Percentiles rank a stretch among this genome's conserved stretches.
These are phyloP conservation scores for Chlamydomonas asymmetrica DNA, from an alignment of 139 green algal species.

Conservation along the genomic window DNA sequence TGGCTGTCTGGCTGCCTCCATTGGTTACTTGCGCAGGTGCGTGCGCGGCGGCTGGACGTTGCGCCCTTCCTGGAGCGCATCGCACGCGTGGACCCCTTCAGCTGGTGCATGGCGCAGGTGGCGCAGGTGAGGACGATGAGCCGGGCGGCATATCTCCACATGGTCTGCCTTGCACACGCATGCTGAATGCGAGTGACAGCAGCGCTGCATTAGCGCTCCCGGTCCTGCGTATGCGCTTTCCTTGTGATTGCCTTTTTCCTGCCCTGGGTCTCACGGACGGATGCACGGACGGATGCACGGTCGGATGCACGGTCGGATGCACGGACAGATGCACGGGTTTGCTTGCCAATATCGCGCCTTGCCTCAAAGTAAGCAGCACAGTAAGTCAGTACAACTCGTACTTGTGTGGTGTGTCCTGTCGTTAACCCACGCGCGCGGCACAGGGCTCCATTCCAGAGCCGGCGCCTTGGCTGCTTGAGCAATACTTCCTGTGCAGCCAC, in stretches of 20 bases:
- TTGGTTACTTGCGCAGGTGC: too few relatives aligned
- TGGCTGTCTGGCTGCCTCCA: too few relatives aligned
- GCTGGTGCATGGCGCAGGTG: constrained; percentile 16
- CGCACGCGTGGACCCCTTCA: constrained; percentile 17
- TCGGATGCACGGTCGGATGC: background rate
- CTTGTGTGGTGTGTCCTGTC: background rate
- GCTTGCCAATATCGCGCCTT: background rate
- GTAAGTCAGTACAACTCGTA: background rate
- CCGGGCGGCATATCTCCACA: too few relatives aligned
- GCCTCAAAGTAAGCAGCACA: background rate
- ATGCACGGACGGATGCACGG: background rate
- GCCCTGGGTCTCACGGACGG: background rate
- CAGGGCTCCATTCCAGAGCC: constrained; percentile 11
- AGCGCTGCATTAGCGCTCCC: too few relatives aligned
- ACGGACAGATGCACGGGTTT: background rate
- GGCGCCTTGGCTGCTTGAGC: constrained; percentile 26
- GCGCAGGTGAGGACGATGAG: background rate
- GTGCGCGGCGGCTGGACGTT: constrained; percentile 16
- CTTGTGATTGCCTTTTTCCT: too few relatives aligned
- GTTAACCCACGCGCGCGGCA: background rate
- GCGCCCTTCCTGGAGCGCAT: constrained; percentile 11
- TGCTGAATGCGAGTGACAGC: too few relatives aligned
- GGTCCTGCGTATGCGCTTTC: too few relatives aligned
- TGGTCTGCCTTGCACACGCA: too few relatives aligned
- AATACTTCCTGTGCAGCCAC: constrained; percentile 28